A percentile compares a stretch with the other conserved stretches of the same genome.
Conservation (phyloP, 1,139 yeast species). For the Sugiyamaella japonica region DNA sequence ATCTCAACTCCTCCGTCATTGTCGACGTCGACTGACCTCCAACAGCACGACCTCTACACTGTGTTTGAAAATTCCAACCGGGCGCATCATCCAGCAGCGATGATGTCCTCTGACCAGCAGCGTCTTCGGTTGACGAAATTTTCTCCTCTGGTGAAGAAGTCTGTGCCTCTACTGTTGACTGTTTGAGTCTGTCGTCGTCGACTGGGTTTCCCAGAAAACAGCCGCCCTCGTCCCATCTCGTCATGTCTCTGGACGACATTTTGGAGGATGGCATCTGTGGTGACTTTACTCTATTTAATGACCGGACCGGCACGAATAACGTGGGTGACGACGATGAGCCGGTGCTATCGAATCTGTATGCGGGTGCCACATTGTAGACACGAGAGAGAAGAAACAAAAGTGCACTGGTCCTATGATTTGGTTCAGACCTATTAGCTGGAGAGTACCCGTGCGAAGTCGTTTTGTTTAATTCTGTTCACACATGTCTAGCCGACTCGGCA, state of each 20-base stretch:
- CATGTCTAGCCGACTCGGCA: slow-evolving; percentile 19
- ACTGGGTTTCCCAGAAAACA: slow-evolving; percentile 5
- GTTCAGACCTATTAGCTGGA: slow-evolving; percentile 2
- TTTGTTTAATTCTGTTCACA: background rate
- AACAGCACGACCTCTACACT: slow-evolving; percentile 17
- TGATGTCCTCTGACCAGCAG: slow-evolving; percentile 46
- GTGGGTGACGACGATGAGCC: slow-evolving; percentile 23
- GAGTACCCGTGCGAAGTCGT: slow-evolving; percentile 4
- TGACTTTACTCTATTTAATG: slow-evolving; percentile 21
- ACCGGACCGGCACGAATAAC: slow-evolving; percentile 18
- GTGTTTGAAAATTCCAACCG: slow-evolving; percentile 23
- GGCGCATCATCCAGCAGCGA: slow-evolving; percentile 50
- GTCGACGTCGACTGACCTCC: slow-evolving; percentile 10
- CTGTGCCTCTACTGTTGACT: slow-evolving; percentile 8
- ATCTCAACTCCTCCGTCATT: slow-evolving; percentile 3
- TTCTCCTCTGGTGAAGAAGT: slow-evolving; percentile 6
- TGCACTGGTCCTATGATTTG: background rate
- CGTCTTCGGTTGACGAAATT: slow-evolving; percentile 42
- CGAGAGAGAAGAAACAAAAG: background rate
- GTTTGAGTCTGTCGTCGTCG: background rate
- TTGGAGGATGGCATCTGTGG: slow-evolving; percentile 19
- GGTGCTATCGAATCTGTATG: slow-evolving; percentile 29
- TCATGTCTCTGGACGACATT: slow-evolving; percentile 11
- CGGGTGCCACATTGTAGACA: slow-evolving; percentile 28
- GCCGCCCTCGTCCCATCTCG: background rate